Base-by-base conservation (phyloP, 345 rosid genomes). In the Litchi chinensis region DNA sequence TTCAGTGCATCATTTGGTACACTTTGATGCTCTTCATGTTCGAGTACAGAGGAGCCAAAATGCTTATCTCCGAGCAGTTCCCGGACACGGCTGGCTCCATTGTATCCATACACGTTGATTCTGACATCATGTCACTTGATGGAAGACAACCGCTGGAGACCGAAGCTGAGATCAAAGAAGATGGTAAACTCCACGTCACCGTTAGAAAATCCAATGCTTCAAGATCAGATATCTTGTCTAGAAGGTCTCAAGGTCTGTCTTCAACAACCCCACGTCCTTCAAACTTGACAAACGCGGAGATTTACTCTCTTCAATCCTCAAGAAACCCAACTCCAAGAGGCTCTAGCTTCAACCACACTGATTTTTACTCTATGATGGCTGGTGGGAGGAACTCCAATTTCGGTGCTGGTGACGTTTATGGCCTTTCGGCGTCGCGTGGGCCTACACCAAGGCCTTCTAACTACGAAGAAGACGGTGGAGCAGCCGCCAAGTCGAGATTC, bases 361-460 rank as follows among this genome's bases (percentile, higher is more conserved):
- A 92, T 71, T 83, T 92, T 57, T 91, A 90, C 84, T 89, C 93
- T 0, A 87, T 88, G 93, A 85, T 87, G 91, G 90, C 88, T 3
- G 86, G 84, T 10, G 89, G 89, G 18, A 84, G 99, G 74, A 91
- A 79, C 80, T 95, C 98, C 0, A 91, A 95, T 77, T 91, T 91
- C 28, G 98, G 98, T 48, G 87, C 97, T 21, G 76, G 82, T 1
- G 98, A 93, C 73, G 95, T 82, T 10, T 85, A 83, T 26, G 93
- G 95, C 4, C 62, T 87, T 22, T 83, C 92, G 7, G 90, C 91
- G 0, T 92, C 98, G 0, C 83, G 95, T 0, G 97, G 97, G 0
- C 97, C 99, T 0, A 90, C 97, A 0, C 99, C 97, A 0, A 82
- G 99, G 77, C 91, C 95, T 0, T 94, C 98, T 0, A 96, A 94